Percentiles rank a stretch among this genome's conserved stretches.
phyloP scores from a whole-genome alignment of 2,329 filamentous ascomycete species.

The Talaromyces pinophilus region DNA sequence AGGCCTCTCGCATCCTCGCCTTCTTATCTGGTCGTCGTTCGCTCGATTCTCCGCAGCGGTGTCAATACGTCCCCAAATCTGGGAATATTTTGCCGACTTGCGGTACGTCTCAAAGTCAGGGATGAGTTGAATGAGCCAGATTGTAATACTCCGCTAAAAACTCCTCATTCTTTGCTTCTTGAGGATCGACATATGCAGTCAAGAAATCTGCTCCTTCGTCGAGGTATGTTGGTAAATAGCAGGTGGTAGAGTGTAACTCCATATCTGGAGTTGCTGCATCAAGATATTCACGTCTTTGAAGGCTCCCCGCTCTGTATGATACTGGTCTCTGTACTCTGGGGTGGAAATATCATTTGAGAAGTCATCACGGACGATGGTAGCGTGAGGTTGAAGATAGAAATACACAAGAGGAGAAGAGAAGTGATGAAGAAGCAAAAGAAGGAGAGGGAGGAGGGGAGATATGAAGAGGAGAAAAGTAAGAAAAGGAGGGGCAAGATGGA shows the following conservation, averaged over 20 bases:
- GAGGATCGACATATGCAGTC: not conserved
- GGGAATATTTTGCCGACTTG: not conserved
- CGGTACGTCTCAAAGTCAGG: not conserved
- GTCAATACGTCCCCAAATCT: not conserved
- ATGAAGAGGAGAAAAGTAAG: too few relatives aligned
- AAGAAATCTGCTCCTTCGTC: not conserved
- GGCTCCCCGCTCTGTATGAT: not conserved
- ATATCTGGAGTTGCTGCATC: not conserved
- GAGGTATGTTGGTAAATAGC: not conserved
- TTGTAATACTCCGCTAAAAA: not conserved
- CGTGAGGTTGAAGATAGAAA: too few relatives aligned
- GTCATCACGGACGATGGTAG: too few relatives aligned
- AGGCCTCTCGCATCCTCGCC: too few relatives aligned
- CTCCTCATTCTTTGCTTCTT: not conserved
- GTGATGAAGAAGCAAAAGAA: too few relatives aligned
- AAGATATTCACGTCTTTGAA: not conserved
- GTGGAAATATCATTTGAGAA: too few relatives aligned
- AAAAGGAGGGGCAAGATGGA: too few relatives aligned
- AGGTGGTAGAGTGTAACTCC: not conserved
- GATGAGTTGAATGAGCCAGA: not conserved
- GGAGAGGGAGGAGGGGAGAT: too few relatives aligned
- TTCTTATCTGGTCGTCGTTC: not conserved
- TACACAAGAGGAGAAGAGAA: too few relatives aligned
- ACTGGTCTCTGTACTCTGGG: not conserved
- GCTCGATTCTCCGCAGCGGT: not conserved